phyloP scores from a whole-genome alignment of 441 rosid genomes.

The Sinapis alba region DNA sequence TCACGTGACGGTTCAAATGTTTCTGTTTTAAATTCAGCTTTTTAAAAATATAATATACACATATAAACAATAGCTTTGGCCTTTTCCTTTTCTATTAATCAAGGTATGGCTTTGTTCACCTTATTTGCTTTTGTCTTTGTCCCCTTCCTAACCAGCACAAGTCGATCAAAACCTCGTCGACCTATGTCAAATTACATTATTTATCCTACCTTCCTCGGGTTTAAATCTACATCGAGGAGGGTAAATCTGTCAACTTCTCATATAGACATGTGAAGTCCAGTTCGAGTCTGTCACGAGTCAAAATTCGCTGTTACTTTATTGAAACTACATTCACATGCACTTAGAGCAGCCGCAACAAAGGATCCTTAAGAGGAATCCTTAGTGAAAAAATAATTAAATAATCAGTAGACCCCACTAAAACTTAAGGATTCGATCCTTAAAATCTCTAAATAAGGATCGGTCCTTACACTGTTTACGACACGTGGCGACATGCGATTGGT shows the following conservation, averaged over 20 bases:
- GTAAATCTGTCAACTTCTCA: not conserved
- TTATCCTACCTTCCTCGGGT: not conserved
- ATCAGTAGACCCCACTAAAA: too few species aligned
- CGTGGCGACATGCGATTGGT: too few species aligned
- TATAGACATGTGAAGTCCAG: slow-evolving; percentile 31
- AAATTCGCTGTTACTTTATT: slow-evolving; percentile 2
- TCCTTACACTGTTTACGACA: too few species aligned
- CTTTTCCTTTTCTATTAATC: slow-evolving; percentile 12
- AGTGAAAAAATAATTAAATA: too few species aligned
- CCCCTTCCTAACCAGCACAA: slow-evolving; percentile 23
- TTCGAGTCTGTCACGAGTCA: not conserved
- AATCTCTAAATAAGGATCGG: too few species aligned
- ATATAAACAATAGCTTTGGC: slow-evolving; percentile 23
- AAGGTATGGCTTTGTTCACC: slow-evolving; percentile 12
- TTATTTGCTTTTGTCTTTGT: slow-evolving; percentile 34
- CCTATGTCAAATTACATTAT: slow-evolving; percentile 14
- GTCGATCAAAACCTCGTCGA: not conserved
- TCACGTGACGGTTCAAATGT: slow-evolving; percentile 31
- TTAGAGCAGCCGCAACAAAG: too few species aligned
- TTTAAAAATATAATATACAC: not conserved
- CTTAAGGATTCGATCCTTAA: too few species aligned
- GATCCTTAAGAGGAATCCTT: too few species aligned
- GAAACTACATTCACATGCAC: slow-evolving; percentile 3
- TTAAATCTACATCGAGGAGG: not conserved
- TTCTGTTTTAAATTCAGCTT: slow-evolving; percentile 31